Evolutionary conservation across 1,284 basidiomycete genomes (phyloP).

Genomic region (Melampsora abietis-canadensis): DNA sequence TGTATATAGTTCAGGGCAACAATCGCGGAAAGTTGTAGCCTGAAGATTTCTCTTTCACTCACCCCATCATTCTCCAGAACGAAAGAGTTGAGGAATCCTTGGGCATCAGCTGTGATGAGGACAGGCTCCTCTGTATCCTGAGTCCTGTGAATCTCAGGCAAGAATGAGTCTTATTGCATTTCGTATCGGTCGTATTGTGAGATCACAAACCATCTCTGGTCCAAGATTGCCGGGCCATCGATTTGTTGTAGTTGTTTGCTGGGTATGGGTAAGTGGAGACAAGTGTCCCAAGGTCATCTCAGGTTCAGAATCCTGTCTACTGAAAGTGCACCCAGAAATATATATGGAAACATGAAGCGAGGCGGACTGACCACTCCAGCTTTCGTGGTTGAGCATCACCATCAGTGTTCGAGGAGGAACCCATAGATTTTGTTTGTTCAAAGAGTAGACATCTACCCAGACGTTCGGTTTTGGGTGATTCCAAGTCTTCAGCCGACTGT

Average conservation of each 20-base stretch:
- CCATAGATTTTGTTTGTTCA: background rate
- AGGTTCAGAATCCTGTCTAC: too few species aligned
- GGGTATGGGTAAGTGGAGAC: background rate
- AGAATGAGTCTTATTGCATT: background rate
- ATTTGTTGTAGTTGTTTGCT: slow-evolving; percentile 68
- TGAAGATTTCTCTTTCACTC: background rate
- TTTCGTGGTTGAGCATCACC: background rate
- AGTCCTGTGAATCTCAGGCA: background rate
- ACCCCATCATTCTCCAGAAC: background rate
- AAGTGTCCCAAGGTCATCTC: too few species aligned
- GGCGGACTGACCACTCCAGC: background rate
- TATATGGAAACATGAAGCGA: too few species aligned
- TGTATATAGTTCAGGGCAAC: too few species aligned
- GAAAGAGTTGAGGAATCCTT: slow-evolving; percentile 14
- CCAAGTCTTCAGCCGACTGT: background rate
- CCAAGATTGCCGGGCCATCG: slow-evolving; percentile 75
- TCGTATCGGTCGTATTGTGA: background rate
- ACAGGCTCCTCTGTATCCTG: background rate
- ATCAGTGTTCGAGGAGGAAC: background rate
- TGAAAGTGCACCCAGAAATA: background rate
- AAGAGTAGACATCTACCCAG: slow-evolving; percentile 21
- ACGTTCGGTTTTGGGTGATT: slow-evolving; percentile 10
- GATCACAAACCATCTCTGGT: slow-evolving; percentile 76
- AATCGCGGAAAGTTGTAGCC: too few species aligned
- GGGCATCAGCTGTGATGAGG: slow-evolving; percentile 23